Evolutionary conservation across 2,329 filamentous ascomycete species (phyloP).

Genomic region (Exophiala bonariae): DNA sequence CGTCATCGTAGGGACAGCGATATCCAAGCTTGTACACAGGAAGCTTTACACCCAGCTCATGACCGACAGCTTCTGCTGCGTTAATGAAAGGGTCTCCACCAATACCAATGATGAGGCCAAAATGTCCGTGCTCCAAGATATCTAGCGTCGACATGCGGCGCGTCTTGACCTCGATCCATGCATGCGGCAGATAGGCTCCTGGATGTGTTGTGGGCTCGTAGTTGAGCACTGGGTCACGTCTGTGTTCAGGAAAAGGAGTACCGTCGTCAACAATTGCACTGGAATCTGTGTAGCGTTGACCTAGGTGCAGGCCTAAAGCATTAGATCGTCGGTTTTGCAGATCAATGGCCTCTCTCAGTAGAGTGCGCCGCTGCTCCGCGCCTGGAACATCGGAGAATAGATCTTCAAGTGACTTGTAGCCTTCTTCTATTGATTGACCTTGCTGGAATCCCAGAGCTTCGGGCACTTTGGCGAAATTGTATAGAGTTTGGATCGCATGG

Average conservation of each 20-base stretch:
- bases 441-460: conserved; percentile 42
- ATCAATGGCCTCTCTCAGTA: conserved; percentile 3
- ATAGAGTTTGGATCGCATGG: conserved; percentile 30
- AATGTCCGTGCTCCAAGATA: conserved; percentile 3
- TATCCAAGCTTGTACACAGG: conserved; percentile 7
- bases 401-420: conserved; percentile 69
- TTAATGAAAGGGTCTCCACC: conserved; percentile 1
- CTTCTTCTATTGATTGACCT: conserved; percentile 85
- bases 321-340: conserved; percentile 5
- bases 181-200: conserved; percentile 33
- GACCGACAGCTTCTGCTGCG: conserved; percentile 1
- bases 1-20: conserved; percentile 5
- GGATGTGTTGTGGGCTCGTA: conserved; percentile 11
- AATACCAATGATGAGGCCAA: conserved; percentile 7
- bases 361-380: conserved; percentile 21
- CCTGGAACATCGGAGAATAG: conserved; percentile 14
- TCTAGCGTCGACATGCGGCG: conserved; percentile 2
- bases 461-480: conserved; percentile 30
- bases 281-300: conserved; percentile 31
- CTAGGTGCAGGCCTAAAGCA: conserved; percentile 22
- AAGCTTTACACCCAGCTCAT: neutral
- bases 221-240: conserved; percentile 19
- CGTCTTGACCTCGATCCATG: conserved; percentile 24
- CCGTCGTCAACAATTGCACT: conserved; percentile 21
- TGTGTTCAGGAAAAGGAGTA: conserved; percentile 25